phyloP scores from a whole-genome alignment of 2,329 filamentous ascomycete genomes.

The Plectosphaerella cucumerina region DNA sequence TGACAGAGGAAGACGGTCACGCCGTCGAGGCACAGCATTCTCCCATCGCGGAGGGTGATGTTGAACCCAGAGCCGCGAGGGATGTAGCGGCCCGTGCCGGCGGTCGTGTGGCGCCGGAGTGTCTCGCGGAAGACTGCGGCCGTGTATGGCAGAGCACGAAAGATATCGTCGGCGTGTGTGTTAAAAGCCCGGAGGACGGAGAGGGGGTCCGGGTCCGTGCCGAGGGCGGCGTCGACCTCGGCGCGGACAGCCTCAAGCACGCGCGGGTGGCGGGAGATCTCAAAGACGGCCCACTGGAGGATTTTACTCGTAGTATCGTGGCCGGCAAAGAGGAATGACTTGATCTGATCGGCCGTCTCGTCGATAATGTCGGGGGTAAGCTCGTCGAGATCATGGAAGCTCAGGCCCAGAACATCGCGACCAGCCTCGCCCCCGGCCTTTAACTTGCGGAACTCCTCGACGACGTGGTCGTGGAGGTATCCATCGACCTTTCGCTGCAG shows the following conservation, averaged over 20 bases:
- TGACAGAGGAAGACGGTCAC: constrained; percentile 28
- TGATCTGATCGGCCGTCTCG: constrained; percentile 29
- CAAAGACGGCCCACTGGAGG: constrained; percentile 30
- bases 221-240: constrained; percentile 31
- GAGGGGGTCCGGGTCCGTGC: constrained; percentile 20
- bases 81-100: constrained; percentile 21
- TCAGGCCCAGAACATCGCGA: constrained; percentile 29
- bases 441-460: constrained; percentile 17
- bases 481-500: constrained; percentile 17
- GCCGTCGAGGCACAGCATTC: constrained; percentile 25
- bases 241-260: constrained; percentile 21
- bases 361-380: constrained; percentile 22
- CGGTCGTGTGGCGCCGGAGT: constrained; percentile 28
- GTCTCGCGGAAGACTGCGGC: constrained; percentile 33
- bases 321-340: constrained; percentile 34
- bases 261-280: constrained; percentile 26
- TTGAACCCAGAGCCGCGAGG: constrained; percentile 20
- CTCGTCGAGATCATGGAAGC: constrained; percentile 20
- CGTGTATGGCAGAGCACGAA: constrained; percentile 27
- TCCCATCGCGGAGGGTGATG: constrained; percentile 21
- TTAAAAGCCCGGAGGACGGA: constrained; percentile 19
- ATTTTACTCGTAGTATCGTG: constrained; percentile 35
- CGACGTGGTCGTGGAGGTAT: constrained; percentile 16
- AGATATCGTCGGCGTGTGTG: constrained; percentile 21
- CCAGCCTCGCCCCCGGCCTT: constrained; percentile 9